Base-by-base conservation (phyloP, 352 stramenopile species). In the Achlya hypogyna region DNA sequence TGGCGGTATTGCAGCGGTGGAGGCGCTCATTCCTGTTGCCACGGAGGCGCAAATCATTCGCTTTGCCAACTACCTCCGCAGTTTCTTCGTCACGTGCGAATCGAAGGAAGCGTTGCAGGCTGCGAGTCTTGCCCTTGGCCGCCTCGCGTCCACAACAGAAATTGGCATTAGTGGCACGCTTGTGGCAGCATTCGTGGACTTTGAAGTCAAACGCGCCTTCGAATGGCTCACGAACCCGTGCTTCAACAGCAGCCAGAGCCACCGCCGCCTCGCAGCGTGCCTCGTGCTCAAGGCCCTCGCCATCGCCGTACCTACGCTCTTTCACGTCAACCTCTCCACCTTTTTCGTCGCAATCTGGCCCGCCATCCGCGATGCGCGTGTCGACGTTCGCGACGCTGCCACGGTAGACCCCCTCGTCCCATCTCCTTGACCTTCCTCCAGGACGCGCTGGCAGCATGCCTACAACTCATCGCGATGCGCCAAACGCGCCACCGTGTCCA, bases 271-370 rank as follows among this genome's bases (percentile, higher is more conserved):
- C 0, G 84, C 86, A 0, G 86, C 86, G 14, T 95, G 86, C 58
- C 91, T 93, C 64, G 84, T 97, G 31, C 72, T 97, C 28, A 71
- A 87, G 5, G 90, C 96, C 65, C 77, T 98, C 23, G 90, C 90
- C 16, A 72, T 77, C 34, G 87, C 92, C 20, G 88, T 89, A 25
- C 89, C 89, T 1, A 96, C 87, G 56, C 75, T 96, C 4, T 96
- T 97, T 69, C 90, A 96, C 70, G 82, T 93, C 38, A 93, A 96
- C 63, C 75, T 96, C 43, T 89, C 82, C n/a, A 91, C 86, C 16
- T 96, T 97, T 69, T 96, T 97, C 59, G 88, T 96, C 72, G 89
- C 78, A n/a, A 96, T 96, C 67, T 95, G 88, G 88, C 79, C 82
- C 18, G 84, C 86, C 0, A 79, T 97, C 25, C 74, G 86, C 40